Percentiles rank a stretch among this genome's conserved stretches.
Conservation (phyloP, 305 asterid species). For the Stenogyne calaminthoides region DNA sequence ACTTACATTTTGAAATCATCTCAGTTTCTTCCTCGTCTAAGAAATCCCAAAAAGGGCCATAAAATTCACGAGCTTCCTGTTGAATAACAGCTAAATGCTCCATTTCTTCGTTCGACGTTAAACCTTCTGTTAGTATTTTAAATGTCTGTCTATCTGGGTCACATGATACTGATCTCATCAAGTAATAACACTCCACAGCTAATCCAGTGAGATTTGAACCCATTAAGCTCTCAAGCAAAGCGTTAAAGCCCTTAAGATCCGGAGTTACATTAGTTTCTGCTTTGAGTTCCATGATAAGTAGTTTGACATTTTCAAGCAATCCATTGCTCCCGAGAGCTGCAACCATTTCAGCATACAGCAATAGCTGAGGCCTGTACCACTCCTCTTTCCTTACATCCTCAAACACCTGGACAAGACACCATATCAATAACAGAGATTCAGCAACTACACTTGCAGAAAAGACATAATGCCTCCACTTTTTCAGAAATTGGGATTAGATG, state of each 20-base stretch:
- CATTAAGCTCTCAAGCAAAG: conserved; percentile 56
- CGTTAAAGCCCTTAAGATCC: conserved; percentile 53
- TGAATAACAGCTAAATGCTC: conserved; percentile 40
- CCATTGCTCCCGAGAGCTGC: conserved; percentile 64
- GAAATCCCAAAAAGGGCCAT: conserved; percentile 46
- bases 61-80: conserved; percentile 50
- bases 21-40: conserved; percentile 43
- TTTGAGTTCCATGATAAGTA: conserved; percentile 47
- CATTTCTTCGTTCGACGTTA: conserved; percentile 46
- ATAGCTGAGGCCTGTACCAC: conserved; percentile 61
- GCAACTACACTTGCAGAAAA: conserved; percentile 10
- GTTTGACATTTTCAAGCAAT: conserved; percentile 44
- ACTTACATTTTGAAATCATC: conserved; percentile 26
- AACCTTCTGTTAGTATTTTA: conserved; percentile 46
- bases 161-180: conserved; percentile 65
- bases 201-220: conserved; percentile 46
- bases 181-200: conserved; percentile 58
- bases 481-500: background rate
- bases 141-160: conserved; percentile 58
- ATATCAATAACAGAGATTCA: conserved; percentile 3
- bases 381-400: conserved; percentile 61
- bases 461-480: background rate
- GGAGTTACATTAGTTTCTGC: conserved; percentile 41
- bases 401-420: conserved; percentile 49
- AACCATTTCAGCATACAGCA: conserved; percentile 58